Evolutionary conservation across 192 early-diverging fungal species (phyloP), one percentile per base, ranked within the genome.

Genomic region (Coemansia sp.): DNA sequence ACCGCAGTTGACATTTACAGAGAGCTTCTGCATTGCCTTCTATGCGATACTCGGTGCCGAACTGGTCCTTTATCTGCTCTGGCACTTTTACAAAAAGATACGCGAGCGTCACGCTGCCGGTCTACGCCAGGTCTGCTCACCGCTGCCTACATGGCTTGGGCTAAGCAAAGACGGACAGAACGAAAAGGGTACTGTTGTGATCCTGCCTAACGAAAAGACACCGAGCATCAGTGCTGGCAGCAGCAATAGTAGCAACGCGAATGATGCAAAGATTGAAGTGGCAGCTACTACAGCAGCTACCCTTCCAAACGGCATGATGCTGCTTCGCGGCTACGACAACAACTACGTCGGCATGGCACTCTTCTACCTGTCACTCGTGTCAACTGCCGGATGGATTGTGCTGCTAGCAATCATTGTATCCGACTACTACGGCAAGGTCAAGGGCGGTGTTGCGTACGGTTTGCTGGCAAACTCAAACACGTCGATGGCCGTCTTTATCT

Each of bases 381-480:
- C 81, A 12, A 86, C 86, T 9, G 60, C 86, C 22, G 73, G 81
- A 17, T 91, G 84, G 78, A 60, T 91, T n/a, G 76, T 84, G 10
- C 78, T 88, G 47, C 64, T 93, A 33, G 80, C 71, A n/a, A 66
- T 86, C 40, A 63, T 91, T 18, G 82, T 90, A n/a, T 61, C 80
- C 14, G 91, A 93, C 73, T 87, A 91, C 78, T 93, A 91, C 77
- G 85, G 84, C 61, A 71, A 64, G 44, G 80, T 81, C 34, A 71
- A 85, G 64, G 58, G 79, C 34, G 79, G 82, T 3, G 59, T 73
- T 19, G 66, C 62, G 6, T 83, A 74, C 48, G 73, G 76, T 18
- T 69, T 88, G 14, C 86, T 92, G 55, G 81, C 82, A 39, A 80
- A 82, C 65, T 81, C 83, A 9, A 76, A 82, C 55, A 70, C 83